Conservation (phyloP, 257 asterid species). For the Linderniella brevidens region DNA sequence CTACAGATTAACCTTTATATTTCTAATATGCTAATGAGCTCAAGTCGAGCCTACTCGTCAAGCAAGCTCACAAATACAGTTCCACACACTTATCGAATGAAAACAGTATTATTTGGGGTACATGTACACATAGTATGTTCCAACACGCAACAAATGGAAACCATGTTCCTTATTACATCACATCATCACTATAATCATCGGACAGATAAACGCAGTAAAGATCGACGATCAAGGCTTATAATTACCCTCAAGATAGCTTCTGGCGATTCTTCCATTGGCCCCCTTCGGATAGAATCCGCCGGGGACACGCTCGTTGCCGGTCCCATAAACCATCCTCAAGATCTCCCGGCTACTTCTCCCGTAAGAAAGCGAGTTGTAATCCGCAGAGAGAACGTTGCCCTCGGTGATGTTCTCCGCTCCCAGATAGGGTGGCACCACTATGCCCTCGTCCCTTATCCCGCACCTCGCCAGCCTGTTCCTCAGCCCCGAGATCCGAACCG, state of each 20-base stretch:
- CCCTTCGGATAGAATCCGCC: conserved; percentile 33
- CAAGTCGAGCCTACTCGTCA: too few relatives aligned
- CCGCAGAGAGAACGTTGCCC: conserved; percentile 28
- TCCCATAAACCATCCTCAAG: conserved; percentile 16
- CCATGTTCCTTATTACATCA: too few relatives aligned
- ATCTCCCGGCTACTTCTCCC: conserved; percentile 21
- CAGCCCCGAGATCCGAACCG: conserved; percentile 16
- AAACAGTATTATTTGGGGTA: too few relatives aligned
- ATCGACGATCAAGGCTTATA: not conserved
- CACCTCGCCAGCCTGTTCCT: conserved; percentile 23
- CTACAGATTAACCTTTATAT: too few relatives aligned
- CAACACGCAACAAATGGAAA: too few relatives aligned
- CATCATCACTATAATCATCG: too few relatives aligned
- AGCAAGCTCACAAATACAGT: too few relatives aligned
- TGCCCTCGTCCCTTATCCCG: conserved; percentile 34
- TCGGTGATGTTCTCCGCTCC: conserved; percentile 22
- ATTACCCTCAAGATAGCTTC: not conserved
- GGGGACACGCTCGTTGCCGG: conserved; percentile 20
- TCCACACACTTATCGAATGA: too few relatives aligned
- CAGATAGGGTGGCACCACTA: conserved; percentile 14
- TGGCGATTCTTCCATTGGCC: conserved; percentile 31
- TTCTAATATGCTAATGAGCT: too few relatives aligned
- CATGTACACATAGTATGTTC: too few relatives aligned
- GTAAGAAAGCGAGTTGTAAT: conserved; percentile 24
- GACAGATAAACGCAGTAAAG: too few relatives aligned